Conservation (phyloP, 1,139 yeast genomes). For the Geotrichum histeridarum region DNA sequence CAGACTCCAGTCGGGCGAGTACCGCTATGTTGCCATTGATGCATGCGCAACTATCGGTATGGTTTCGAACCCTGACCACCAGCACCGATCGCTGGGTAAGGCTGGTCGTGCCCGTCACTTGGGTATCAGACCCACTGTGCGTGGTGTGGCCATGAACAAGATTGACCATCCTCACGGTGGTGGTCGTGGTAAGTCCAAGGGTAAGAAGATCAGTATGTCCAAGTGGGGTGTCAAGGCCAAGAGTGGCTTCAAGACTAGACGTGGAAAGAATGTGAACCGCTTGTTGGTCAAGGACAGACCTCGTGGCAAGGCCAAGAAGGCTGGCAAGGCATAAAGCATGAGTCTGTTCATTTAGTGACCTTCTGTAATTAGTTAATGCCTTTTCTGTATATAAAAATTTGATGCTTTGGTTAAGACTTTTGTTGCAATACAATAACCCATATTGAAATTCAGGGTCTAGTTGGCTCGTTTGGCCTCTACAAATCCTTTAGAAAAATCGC, state of each 20-base stretch:
- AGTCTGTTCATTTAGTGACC: neutral
- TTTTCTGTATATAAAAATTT: constrained; percentile 15
- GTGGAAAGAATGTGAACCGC: constrained; percentile 77
- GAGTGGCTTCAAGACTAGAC: constrained; percentile 91
- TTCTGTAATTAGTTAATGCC: constrained; percentile 2
- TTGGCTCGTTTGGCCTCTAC: too few relatives aligned
- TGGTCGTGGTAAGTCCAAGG: constrained; percentile 99
- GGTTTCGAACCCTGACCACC: constrained; percentile 93
- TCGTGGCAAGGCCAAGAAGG: constrained; percentile 32
- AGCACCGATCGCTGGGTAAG: constrained; percentile 85
- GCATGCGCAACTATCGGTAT: constrained; percentile 94
- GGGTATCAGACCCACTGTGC: constrained; percentile 90
- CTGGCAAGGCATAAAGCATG: constrained; percentile 15
- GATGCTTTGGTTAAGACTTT: neutral
- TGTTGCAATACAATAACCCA: too few relatives aligned
- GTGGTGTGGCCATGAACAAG: constrained; percentile 99
- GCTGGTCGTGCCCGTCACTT: constrained; percentile 93
- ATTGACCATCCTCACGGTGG: constrained; percentile 99
- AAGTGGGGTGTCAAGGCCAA: constrained; percentile 94
- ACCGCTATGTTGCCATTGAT: constrained; percentile 76
- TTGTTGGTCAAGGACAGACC: constrained; percentile 71
- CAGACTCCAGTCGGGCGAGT: constrained; percentile 86
- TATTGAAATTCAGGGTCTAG: too few relatives aligned
- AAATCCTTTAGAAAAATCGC: too few relatives aligned
- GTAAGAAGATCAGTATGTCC: constrained; percentile 87